Evolutionary conservation across 2,329 filamentous ascomycete species (phyloP).

Genomic region (Atkinsonella hypoxylon): DNA sequence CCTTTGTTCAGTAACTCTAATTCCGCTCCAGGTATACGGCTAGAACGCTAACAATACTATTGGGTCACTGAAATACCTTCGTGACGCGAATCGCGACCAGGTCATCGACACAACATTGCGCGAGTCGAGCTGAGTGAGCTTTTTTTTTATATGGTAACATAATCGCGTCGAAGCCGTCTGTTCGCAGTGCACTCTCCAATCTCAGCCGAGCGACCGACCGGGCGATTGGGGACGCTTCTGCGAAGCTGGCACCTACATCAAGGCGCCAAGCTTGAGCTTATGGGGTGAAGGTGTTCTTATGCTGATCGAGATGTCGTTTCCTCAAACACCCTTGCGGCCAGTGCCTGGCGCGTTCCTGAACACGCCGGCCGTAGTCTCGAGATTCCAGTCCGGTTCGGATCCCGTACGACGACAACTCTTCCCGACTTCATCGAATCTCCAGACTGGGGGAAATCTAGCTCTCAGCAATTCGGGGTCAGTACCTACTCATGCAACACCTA

Average conservation of each 20-base stretch:
- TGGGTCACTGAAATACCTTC: background rate
- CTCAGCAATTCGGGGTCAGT: conserved; percentile 5
- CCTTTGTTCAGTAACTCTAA: background rate
- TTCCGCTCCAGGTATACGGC: background rate
- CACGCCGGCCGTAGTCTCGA: conserved; percentile 52
- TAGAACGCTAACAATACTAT: background rate
- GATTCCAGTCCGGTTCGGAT: conserved; percentile 32
- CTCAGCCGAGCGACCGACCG: background rate
- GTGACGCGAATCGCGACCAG: background rate
- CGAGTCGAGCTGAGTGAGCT: conserved; percentile 1
- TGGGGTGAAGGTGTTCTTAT: background rate
- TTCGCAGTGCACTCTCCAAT: background rate
- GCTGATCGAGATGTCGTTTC: conserved; percentile 38
- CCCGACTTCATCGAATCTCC: conserved; percentile 16
- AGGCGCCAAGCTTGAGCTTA: background rate
- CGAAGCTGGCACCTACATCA: background rate
- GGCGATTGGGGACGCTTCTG: conserved; percentile 1
- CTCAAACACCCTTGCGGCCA: conserved; percentile 55
- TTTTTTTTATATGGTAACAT: conserved; percentile 4
- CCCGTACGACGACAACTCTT: conserved; percentile 42
- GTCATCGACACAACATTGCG: background rate
- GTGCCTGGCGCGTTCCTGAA: conserved; percentile 66
- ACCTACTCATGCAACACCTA: background rate
- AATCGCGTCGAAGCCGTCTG: conserved; percentile 5
- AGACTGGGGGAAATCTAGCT: conserved; percentile 8